Percentiles rank a stretch among this genome's conserved stretches.
Evolutionary conservation across 352 stramenopile genomes (phyloP).

Genomic region (Elongisporangium anandrum): DNA sequence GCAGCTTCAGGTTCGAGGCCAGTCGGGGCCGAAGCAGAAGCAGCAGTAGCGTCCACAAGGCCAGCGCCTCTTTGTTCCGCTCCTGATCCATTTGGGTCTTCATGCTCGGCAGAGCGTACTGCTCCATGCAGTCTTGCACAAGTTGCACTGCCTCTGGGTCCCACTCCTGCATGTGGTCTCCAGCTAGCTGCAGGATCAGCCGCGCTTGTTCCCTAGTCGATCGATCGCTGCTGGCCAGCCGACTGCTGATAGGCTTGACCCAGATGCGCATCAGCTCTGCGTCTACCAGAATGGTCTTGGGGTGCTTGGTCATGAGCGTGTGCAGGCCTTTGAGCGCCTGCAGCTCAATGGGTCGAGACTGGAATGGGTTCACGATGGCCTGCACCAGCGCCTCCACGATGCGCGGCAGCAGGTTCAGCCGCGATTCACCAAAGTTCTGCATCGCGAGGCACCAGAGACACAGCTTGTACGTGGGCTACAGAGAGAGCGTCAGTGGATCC

Average conservation of each 20-base stretch:
- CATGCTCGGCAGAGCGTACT: conserved; percentile 57
- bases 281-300: conserved; percentile 23
- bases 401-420: conserved; percentile 39
- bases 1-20: conserved; percentile 28
- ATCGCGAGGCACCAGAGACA: conserved; percentile 61
- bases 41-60: conserved; percentile 53
- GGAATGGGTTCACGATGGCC: conserved; percentile 68
- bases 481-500: neutral
- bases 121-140: conserved; percentile 29
- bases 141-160: conserved; percentile 20
- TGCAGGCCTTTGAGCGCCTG: conserved; percentile 62
- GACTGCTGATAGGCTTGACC: conserved; percentile 47
- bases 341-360: conserved; percentile 58
- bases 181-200: conserved; percentile 44
- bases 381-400: conserved; percentile 63
- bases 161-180: conserved; percentile 24
- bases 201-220: conserved; percentile 39
- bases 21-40: conserved; percentile 36
- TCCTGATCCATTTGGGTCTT: conserved; percentile 42
- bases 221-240: conserved; percentile 42
- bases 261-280: conserved; percentile 32
- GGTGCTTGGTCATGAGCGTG: conserved; percentile 46
- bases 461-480: conserved; percentile 54
- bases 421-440: conserved; percentile 47
- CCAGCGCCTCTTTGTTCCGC: conserved; percentile 36